These are phyloP conservation scores for Yamadazyma siamensis DNA, from an alignment of 1,139 yeast species.

Conservation along the genomic window DNA sequence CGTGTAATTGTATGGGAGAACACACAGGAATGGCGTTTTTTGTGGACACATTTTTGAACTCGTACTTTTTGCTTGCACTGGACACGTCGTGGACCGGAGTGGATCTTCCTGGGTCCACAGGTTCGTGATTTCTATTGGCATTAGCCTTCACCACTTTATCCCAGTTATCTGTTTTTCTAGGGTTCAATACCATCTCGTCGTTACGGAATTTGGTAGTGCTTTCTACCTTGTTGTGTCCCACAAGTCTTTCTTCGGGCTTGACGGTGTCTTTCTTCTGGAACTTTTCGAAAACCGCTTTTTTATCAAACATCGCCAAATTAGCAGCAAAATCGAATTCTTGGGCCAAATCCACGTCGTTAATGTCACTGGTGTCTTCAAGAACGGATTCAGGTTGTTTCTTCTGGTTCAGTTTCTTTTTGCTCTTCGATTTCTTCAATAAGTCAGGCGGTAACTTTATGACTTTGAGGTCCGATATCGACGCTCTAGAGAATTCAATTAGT, in stretches of 20 bases:
- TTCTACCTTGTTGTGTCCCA: conserved; percentile 64
- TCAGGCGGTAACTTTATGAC: conserved; percentile 48
- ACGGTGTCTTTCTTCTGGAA: conserved; percentile 62
- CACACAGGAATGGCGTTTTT: conserved; percentile 51
- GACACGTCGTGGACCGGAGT: conserved; percentile 12
- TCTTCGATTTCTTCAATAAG: conserved; percentile 17
- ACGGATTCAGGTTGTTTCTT: conserved; percentile 6
- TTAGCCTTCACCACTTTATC: conserved; percentile 36
- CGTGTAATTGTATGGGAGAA: conserved; percentile 79
- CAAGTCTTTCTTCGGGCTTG: conserved; percentile 62
- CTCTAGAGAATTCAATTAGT: conserved; percentile 26
- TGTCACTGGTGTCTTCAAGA: conserved; percentile 1
- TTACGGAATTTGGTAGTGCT: conserved; percentile 51
- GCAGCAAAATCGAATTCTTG: conserved; percentile 83
- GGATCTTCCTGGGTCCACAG: too few relatives aligned
- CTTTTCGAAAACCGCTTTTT: conserved; percentile 74
- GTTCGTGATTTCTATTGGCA: conserved; percentile 11
- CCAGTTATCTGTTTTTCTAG: conserved; percentile 53
- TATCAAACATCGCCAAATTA: conserved; percentile 79
- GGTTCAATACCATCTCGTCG: conserved; percentile 70
- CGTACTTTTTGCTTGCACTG: conserved; percentile 6
- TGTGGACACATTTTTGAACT: conserved; percentile 16
- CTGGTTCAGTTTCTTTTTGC: conserved; percentile 14
- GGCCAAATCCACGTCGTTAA: conserved; percentile 5
- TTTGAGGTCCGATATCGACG: conserved; percentile 44